Evolutionary conservation across 2,329 filamentous ascomycete genomes (phyloP).

Genomic region (Fusarium sp.): DNA sequence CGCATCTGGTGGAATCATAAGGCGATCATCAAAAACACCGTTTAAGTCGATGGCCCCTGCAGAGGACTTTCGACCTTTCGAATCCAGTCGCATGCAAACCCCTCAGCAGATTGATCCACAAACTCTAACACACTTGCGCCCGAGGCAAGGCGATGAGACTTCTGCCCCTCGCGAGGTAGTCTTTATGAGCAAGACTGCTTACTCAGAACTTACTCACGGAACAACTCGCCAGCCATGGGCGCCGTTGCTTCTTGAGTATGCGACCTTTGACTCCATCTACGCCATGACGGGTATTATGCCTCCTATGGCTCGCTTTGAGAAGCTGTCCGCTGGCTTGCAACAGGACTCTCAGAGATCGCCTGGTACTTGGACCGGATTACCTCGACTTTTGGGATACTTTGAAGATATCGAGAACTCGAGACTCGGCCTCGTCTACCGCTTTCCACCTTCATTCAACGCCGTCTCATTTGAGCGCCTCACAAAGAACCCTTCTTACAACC

Average conservation of each 20-base stretch:
- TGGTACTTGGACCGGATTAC: slow-evolving; percentile 73
- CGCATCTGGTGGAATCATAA: slow-evolving; percentile 59
- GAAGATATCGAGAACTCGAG: slow-evolving; percentile 80
- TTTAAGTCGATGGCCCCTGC: slow-evolving; percentile 56
- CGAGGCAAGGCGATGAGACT: slow-evolving; percentile 57
- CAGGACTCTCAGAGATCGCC: slow-evolving; percentile 66
- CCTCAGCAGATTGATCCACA: slow-evolving; percentile 72
- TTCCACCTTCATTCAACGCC: slow-evolving; percentile 76
- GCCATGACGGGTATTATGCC: slow-evolving; percentile 74
- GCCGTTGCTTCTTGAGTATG: slow-evolving; percentile 80
- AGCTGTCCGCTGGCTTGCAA: slow-evolving; percentile 71
- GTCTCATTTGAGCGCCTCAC: slow-evolving; percentile 68
- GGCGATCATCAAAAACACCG: slow-evolving; percentile 51
- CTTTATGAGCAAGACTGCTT: slow-evolving; percentile 66
- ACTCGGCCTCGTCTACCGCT: slow-evolving; percentile 81
- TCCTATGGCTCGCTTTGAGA: slow-evolving; percentile 76
- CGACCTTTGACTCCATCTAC: slow-evolving; percentile 74
- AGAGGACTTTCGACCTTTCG: slow-evolving; percentile 68
- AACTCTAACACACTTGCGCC: slow-evolving; percentile 65
- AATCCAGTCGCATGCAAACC: slow-evolving; percentile 73
- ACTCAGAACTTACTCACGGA: slow-evolving; percentile 63
- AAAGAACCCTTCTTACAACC: slow-evolving; percentile 64
- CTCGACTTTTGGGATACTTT: slow-evolving; percentile 78
- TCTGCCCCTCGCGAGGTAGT: slow-evolving; percentile 63
- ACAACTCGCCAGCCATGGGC: slow-evolving; percentile 63